Conservation (phyloP, 2,329 filamentous ascomycete genomes). For the Diaporthe sp. region DNA sequence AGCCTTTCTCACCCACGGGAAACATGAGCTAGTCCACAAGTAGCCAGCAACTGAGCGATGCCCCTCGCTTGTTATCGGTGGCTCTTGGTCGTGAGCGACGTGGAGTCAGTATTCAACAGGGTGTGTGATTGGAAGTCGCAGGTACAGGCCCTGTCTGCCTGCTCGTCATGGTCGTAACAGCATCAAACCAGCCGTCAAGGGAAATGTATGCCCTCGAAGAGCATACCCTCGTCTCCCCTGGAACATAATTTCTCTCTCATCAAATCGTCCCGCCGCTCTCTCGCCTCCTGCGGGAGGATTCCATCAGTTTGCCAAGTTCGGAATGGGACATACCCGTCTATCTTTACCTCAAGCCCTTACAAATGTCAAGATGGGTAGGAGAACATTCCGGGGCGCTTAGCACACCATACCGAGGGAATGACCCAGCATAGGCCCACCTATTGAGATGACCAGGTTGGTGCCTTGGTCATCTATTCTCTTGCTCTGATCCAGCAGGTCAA, state of each 20-base stretch:
- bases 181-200: background rate
- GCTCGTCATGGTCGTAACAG: background rate
- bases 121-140: background rate
- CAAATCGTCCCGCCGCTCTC: too few species aligned
- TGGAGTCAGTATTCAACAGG: background rate
- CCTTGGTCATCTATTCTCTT: background rate
- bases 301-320: background rate
- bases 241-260: background rate
- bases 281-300: background rate
- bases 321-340: background rate
- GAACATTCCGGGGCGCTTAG: too few species aligned
- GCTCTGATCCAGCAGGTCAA: background rate
- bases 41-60: background rate
- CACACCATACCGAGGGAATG: too few species aligned
- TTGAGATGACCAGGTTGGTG: background rate
- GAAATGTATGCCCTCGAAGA: background rate
- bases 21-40: slow-evolving; percentile 3
- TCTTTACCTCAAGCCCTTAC: background rate
- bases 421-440: background rate
- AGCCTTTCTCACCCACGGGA: background rate
- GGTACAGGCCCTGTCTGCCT: background rate
- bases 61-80: background rate
- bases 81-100: background rate
- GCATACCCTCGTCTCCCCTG: background rate
- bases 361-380: background rate